Conservation (phyloP, 2,329 filamentous ascomycete genomes). For the Penicillium thymicola region DNA sequence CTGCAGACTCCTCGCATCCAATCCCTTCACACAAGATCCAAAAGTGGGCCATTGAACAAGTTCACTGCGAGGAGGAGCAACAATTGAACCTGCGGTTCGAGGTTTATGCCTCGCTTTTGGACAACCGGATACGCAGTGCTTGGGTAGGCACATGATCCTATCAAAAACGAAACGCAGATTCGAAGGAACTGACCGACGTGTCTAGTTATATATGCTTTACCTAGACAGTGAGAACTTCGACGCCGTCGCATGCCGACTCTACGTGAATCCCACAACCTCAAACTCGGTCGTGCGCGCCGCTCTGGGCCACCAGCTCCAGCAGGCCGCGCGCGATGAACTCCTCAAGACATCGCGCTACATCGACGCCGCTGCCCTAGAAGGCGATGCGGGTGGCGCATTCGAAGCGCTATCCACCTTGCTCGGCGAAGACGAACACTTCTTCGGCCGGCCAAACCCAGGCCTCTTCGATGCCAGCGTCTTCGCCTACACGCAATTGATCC, state of each 20-base stretch:
- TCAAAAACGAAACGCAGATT: background rate
- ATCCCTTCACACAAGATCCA: constrained; percentile 65
- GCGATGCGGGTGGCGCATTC: constrained; percentile 61
- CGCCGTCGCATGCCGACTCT: constrained; percentile 65
- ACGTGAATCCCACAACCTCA: constrained; percentile 62
- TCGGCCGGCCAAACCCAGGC: constrained; percentile 56
- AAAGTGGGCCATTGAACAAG: constrained; percentile 61
- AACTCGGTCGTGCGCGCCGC: constrained; percentile 61
- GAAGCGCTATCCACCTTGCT: constrained; percentile 59
- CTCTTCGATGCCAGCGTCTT: constrained; percentile 88
- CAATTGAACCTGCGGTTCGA: constrained; percentile 59
- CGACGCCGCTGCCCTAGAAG: constrained; percentile 56
- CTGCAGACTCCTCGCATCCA: constrained; percentile 42
- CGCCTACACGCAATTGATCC: constrained; percentile 78
- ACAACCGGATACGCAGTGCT: constrained; percentile 74
- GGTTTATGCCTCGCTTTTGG: constrained; percentile 74
- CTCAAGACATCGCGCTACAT: constrained; percentile 57
- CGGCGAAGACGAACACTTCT: constrained; percentile 60
- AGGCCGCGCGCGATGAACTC: constrained; percentile 72
- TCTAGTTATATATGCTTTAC: constrained; percentile 75
- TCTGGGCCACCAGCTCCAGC: constrained; percentile 63
- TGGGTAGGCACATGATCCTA: constrained; percentile 58
- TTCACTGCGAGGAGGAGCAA: constrained; percentile 46
- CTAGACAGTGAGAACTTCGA: constrained; percentile 64
- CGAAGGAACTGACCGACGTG: constrained; percentile 1